Evolutionary conservation across 768 basidiomycete species (phyloP), one percentile per base, ranked within the genome.

Genomic region (Mycena rosella): DNA sequence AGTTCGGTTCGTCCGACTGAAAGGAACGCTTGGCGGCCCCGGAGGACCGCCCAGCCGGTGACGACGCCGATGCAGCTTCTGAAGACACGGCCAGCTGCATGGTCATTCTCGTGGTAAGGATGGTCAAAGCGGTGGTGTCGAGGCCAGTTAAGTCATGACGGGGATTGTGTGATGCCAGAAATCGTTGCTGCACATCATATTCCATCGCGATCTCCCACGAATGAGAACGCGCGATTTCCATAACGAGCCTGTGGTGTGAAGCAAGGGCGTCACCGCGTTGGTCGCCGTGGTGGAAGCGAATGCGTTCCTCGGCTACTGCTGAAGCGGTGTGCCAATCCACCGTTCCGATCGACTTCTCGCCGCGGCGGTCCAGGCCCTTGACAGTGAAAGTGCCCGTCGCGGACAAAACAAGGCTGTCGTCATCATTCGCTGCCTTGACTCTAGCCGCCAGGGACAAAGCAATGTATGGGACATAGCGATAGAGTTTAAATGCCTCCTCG

Each of bases 391-490:
- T 49, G 15, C 68, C 58, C 22, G 40, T 18, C 10, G 65, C 30
- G 13, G 71, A 71, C 18, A 72, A 55, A 14, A 73, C 22, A 18
- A 77, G 26, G 5, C 67, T 69, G 34, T 73, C 68, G 4, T 75
- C 73, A 13, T 69, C 75, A 4, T 36, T 27, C 3, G 52, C 29
- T 9, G 74, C 74, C 22, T 71, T 69, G 10, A 57, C 8, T 3
- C 69, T 9, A 4, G 70, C 74, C 0, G 56, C 27, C 14, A 36
- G 18, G 0, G 76, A 56, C n/a, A 6, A 78, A 65, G 73, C 38
- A 1, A 69, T 64, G 68, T 77, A 77, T 0, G 76, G 75, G 1
- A 77, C 67, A 54, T 77, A 76, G 13, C 51, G 51, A 38, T 58
- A 71, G 4, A 29, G 24, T 8, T 56, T 59, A 24, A 75, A 69